Percentiles rank a stretch among this genome's conserved stretches.
Evolutionary conservation across 208 protist species (phyloP).

Genomic region (Trypanosoma conorhini): DNA sequence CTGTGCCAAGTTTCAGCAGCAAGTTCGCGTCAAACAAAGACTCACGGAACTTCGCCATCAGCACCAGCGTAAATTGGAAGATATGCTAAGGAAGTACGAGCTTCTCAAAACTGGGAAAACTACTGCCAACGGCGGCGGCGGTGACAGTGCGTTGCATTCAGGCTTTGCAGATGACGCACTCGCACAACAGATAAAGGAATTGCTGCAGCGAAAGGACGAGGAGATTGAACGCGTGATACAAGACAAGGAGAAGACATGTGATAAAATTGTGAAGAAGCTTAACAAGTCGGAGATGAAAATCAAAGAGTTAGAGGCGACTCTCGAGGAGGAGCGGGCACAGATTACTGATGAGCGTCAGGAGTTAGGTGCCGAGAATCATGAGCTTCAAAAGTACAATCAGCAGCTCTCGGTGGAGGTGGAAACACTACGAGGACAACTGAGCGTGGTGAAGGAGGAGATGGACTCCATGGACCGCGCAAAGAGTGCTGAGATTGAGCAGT

Average conservation of each 20-base stretch:
- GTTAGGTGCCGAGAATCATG: constrained; percentile 58
- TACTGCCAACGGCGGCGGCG: constrained; percentile 39
- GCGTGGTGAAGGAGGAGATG: constrained; percentile 51
- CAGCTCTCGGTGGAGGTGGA: constrained; percentile 84
- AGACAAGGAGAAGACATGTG: constrained; percentile 80
- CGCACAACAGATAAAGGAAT: constrained; percentile 65
- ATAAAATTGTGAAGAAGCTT: constrained; percentile 91
- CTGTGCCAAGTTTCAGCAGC: constrained; percentile 80
- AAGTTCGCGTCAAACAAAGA: constrained; percentile 86
- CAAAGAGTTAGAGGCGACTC: constrained; percentile 67
- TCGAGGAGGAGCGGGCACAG: constrained; percentile 82
- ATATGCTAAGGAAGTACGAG: constrained; percentile 89
- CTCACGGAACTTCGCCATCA: constrained; percentile 83
- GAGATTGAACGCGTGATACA: constrained; percentile 70
- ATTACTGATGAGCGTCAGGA: constrained; percentile 75
- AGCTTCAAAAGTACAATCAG: constrained; percentile 78
- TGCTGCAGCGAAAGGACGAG: constrained; percentile 86
- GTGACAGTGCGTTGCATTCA: constrained; percentile 11
- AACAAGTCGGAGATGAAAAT: constrained; percentile 87
- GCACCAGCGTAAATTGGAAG: constrained; percentile 79
- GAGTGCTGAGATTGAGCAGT: constrained; percentile 78
- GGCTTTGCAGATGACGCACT: constrained; percentile 55
- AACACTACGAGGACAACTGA: constrained; percentile 65
- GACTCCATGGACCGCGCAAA: constrained; percentile 64
- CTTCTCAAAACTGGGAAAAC: constrained; percentile 82